Evolutionary conservation across 768 basidiomycete genomes (phyloP), one percentile per base, ranked within the genome.

Genomic region (Xerocomellus dryophilus): DNA sequence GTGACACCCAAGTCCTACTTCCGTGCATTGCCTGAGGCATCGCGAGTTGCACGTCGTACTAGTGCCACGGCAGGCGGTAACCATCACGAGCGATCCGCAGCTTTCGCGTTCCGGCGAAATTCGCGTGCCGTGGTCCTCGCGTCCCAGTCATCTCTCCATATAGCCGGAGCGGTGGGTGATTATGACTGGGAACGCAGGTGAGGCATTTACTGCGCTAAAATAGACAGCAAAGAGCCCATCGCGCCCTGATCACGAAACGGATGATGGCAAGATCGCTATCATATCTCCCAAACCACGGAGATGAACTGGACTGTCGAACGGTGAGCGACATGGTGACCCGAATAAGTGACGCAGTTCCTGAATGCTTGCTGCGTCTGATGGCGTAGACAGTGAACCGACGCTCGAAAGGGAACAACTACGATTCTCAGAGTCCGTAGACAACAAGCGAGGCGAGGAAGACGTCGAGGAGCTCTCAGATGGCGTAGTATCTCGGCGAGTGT

Each of bases 381-480:
- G 50, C 3, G 47, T 51, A 10, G 62, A 40, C 12, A 41, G 18
- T 14, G 45, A 43, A 18, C 40, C 27, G 36, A 18, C 3, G 38
- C 36, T 53, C 12, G 62, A 49, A 34, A 39, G 38, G 21, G 48
- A 61, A 11, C 14, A 45, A 7, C 31, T 49, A n/a, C 32, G 23
- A 12, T 23, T 42, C 21, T 47, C 56, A 5, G 27, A 38, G 15
- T 53, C 53, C 17, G 36, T 8, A 31, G 41, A 56, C 21, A 44
- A 55, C 18, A 50, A 27, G 27, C 21, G n/a, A 8, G 59, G 58
- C 1, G 53, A 52, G 4, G 53, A 34, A 11, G 58, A 54, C 5
- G 44, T 51, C 8, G 51, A 53, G 14, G 62, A 51, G 20, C 20
- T 39, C 17, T 58, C 53, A 8, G 55, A 64, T 0, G 47, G 48